Base-by-base conservation (phyloP, 306 rosid species). In the Betula pendula region DNA sequence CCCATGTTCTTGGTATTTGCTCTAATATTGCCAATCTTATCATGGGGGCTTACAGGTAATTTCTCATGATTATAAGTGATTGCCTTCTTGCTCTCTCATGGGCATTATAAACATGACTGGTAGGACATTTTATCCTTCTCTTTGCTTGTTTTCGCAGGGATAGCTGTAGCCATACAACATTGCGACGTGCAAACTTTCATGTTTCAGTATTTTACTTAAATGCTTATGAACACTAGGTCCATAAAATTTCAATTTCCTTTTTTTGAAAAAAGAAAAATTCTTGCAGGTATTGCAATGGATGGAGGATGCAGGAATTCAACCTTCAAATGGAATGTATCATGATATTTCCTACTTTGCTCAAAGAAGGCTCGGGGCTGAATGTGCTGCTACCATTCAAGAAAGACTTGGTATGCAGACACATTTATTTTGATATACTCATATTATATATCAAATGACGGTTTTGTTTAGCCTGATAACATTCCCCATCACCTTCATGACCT, bases 221-320 rank as follows among this genome's bases (percentile, higher is more conserved):
- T 67, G 70, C 60, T 62, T 25, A 12, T 49, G 13, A 35, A 20
- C 49, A 20, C 51, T 33, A 25, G 65, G 29, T 45, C 7, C 19
- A 19, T 17, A 35, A 1, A 63, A 63, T 8, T 8, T 63, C 7
- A 63, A 62, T 62, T 33, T 62, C 4, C 24, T 6, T 33, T 16
- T 2, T 16, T 1, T 8, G 3, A 19, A 50, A 59, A 70, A 31
- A 55, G 51, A 59, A 42, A 51, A 75, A 48, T 45, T 70, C 53
- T 77, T 38, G 71, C 86, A 92, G 98, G 97, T 92, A 42, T 80
- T 94, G 80, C 89, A 89, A 49, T 94, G 98, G 98, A 94, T 94
- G 98, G 89, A 84, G 76, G 98, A 92, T 77, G 88, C 92, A 0
- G 94, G 96, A 80, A 75, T 92, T 81, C 88, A 74, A 77, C 98